Base-by-base conservation (phyloP, 2,329 filamentous ascomycete species). In the Calonectria ilicicola region DNA sequence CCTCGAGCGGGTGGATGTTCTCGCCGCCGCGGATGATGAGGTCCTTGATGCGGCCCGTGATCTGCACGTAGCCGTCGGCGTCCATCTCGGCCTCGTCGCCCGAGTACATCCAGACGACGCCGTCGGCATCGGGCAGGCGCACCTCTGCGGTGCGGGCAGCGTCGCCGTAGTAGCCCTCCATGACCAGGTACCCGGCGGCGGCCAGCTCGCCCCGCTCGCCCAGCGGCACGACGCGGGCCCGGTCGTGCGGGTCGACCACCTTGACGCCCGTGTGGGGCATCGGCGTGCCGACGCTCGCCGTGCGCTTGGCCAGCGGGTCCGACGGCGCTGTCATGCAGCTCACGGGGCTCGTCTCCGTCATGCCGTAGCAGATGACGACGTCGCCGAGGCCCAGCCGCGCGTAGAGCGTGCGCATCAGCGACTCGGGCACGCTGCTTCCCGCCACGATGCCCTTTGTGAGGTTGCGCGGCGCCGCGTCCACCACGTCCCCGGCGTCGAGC, bases 21-120 rank as follows among this genome's bases (percentile, higher is more conserved):
- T 98, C 97, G 27, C 97, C 97, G 32, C 94, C 96, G 29, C 95
- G 91, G 81, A 98, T 98, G 78, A 99, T 98, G 67, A 98, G 85
- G 82, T 99, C 97, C 84, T 98, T 98, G 81, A 98, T 96, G 19
- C 96, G 89, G 3, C 96, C 95, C 1, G 95, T 98, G 80, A 98
- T 98, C 77, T 91, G 90, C 2, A 98, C 91, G 81, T 95, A 98
- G 2, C 96, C 97, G 32, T 95, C 89, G 5, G 84, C 87, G 73
- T 97, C 95, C 90, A 98, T 97, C 65, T 87, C 86, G 2, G 95
- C 97, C 86, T 98, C 96, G 80, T 99, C 97, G 23, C 97, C 97
- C 0, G 94, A 97, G 84, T 94, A 88, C 93, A 98, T 97, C 96
- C 96, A 98, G 21, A 93, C 81, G 56, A 88, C 90, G 7, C 88